phyloP scores from a whole-genome alignment of 1,284 basidiomycete species.

The Apiotrichum montevideense region DNA sequence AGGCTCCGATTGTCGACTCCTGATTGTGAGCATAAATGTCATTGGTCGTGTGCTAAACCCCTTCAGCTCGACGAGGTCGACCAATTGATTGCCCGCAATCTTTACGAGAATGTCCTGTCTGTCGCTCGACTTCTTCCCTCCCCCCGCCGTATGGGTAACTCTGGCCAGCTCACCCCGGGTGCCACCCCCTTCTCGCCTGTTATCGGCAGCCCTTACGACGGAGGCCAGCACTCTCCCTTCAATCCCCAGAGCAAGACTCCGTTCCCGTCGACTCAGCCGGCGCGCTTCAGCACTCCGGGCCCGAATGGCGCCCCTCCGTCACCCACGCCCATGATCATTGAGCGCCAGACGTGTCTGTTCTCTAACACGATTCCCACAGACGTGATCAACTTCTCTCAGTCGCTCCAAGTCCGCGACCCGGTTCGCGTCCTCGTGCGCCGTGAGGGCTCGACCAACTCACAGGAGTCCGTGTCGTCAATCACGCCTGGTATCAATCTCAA shows the following conservation, averaged over 20 bases:
- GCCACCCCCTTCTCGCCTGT: slow-evolving; percentile 35
- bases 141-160: slow-evolving; percentile 58
- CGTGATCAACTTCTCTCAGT: slow-evolving; percentile 52
- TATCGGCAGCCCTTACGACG: slow-evolving; percentile 43
- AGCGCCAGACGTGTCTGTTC: slow-evolving; percentile 93
- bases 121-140: slow-evolving; percentile 84
- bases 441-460: slow-evolving; percentile 63
- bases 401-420: slow-evolving; percentile 73
- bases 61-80: slow-evolving; percentile 85
- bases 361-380: slow-evolving; percentile 56
- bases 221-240: slow-evolving; percentile 52
- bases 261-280: slow-evolving; percentile 51
- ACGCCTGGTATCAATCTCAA: slow-evolving; percentile 62
- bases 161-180: slow-evolving; percentile 27
- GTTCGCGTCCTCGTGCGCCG: slow-evolving; percentile 91
- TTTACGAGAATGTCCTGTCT: slow-evolving; percentile 89
- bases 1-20: slow-evolving; percentile 78
- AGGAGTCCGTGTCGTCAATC: slow-evolving; percentile 45
- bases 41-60: not conserved
- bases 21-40: slow-evolving; percentile 53
- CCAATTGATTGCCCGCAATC: slow-evolving; percentile 86
- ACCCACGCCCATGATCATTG: slow-evolving; percentile 41
- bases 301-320: slow-evolving; percentile 10
- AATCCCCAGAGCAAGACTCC: slow-evolving; percentile 47
- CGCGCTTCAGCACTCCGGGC: slow-evolving; percentile 24